A percentile compares a stretch with the other conserved stretches of the same genome.
Conservation (phyloP, 2,329 filamentous ascomycete species). For the Ciborinia camelliae region DNA sequence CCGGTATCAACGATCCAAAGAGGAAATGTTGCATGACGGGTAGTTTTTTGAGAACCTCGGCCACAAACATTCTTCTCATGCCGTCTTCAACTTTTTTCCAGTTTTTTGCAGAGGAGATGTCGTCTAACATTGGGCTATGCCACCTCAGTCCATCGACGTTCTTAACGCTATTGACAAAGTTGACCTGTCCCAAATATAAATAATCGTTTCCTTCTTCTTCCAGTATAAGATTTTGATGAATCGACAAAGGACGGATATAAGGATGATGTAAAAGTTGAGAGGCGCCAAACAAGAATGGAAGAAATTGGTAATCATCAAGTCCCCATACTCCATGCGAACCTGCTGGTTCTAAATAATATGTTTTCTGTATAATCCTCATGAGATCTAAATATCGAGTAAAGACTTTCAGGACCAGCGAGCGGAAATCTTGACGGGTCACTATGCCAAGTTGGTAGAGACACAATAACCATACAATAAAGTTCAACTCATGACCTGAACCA, state of each 20-base stretch:
- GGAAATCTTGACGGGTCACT: conserved; percentile 64
- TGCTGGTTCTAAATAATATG: conserved; percentile 95
- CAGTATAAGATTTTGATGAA: conserved; percentile 83
- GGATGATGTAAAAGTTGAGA: conserved; percentile 83
- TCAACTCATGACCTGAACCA: conserved; percentile 93
- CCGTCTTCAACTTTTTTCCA: conserved; percentile 93
- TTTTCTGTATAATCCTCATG: conserved; percentile 84
- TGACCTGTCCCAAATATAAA: conserved; percentile 87
- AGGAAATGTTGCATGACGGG: conserved; percentile 99
- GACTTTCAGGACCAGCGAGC: conserved; percentile 68
- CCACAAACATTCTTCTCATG: conserved; percentile 95
- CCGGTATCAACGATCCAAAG: conserved; percentile 82
- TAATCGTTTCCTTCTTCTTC: conserved; percentile 84
- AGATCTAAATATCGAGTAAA: conserved; percentile 79
- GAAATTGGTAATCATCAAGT: conserved; percentile 93
- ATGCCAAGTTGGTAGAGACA: conserved; percentile 78
- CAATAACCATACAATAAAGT: conserved; percentile 96
- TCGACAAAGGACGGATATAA: conserved; percentile 72
- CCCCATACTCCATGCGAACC: conserved; percentile 98
- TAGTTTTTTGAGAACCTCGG: conserved; percentile 86
- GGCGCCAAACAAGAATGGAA: conserved; percentile 92
- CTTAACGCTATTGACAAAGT: conserved; percentile 94
- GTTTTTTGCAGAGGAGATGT: conserved; percentile 84
- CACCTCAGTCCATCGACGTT: conserved; percentile 90
- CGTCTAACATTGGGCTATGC: conserved; percentile 98